A percentile compares a stretch with the other conserved stretches of the same genome.
These are phyloP conservation scores for Conticribra guillardii DNA, from an alignment of 108 stramenopile species.

Conservation along the genomic window DNA sequence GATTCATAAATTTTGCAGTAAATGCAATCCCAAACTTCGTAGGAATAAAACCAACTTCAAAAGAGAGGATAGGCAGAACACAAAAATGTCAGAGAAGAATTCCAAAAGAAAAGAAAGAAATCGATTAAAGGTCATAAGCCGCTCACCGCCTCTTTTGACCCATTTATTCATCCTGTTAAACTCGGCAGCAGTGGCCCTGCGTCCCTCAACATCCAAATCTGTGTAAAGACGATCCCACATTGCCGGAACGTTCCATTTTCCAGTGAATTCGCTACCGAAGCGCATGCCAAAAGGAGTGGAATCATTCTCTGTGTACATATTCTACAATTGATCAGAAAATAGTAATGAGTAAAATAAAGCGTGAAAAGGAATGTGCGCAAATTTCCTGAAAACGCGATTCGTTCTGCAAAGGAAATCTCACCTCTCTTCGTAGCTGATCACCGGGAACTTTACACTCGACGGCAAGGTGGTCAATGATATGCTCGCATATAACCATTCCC, in stretches of 20 bases:
- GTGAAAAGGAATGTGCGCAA: too few species aligned
- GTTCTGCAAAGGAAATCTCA: background rate
- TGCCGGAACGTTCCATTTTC: slow-evolving; percentile 88
- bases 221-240: slow-evolving; percentile 75
- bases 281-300: slow-evolving; percentile 87
- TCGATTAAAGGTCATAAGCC: too few species aligned
- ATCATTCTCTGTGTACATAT: slow-evolving; percentile 84
- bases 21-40: slow-evolving; percentile 96
- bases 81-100: too few species aligned
- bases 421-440: slow-evolving; percentile 63
- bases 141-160: slow-evolving; percentile 91
- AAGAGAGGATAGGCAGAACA: too few species aligned
- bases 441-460: slow-evolving; percentile 57
- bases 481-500: slow-evolving; percentile 86
- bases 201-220: slow-evolving; percentile 62
- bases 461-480: slow-evolving; percentile 93
- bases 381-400: too few species aligned
- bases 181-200: slow-evolving; percentile 63
- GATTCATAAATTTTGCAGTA: slow-evolving; percentile 82
- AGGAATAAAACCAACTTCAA: slow-evolving; percentile 76
- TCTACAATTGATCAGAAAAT: too few species aligned
- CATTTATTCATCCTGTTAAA: slow-evolving; percentile 89
- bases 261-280: slow-evolving; percentile 59
- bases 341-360: too few species aligned
- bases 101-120: too few species aligned